Base-by-base conservation (phyloP, 805 yeast genomes). In the Metschnikowia santaceciliae region DNA sequence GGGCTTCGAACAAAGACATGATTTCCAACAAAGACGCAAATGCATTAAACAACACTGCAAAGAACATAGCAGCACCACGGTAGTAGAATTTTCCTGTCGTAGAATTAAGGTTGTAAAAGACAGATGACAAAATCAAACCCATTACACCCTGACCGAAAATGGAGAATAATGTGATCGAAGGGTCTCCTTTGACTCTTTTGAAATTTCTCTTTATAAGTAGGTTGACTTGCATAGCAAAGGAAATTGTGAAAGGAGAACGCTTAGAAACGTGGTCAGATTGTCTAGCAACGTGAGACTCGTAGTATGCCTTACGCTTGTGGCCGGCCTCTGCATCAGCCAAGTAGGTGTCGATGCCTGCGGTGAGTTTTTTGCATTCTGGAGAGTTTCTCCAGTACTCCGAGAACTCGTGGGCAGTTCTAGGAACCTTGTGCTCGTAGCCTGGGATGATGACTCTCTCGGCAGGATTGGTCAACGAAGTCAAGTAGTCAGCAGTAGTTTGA, bases 401-500 rank as follows among this genome's bases (percentile, higher is more conserved):
- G 58, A 83, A 83, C 54, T 83, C 86, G 20, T 67, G 65, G 13
- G 86, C 76, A 15, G 82, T 74, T 50, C 70, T 64, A 22, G 89
- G 88, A 17, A 82, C 79, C 50, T 65, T 72, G 40, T 66, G 65
- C 59, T 79, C 82, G 53, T 57, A 75, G 13, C 85, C 88, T 14
- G 73, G 71, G 48, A 63, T 67, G 22, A 63, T 63, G 14, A 77
- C 69, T 70, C 88, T 76, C 53, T 83, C 86, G 30, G 75, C 76
- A 14, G 85, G 87, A 64, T 83, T 85, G 15, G 89, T 84, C 47
- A 83, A 77, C 4, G 87, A 76, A 15, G 88, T 83, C 60, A 84
- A 76, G 62, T 73, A 84, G 62, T 84, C 89, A 7, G 86, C 81
- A 46, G 88, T 82, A 3, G 87, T 80, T 75, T 81, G 83, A 73